A percentile compares a stretch with the other conserved stretches of the same genome.
Conservation (phyloP, 306 rosid genomes). For the Begonia loranthoides region DNA sequence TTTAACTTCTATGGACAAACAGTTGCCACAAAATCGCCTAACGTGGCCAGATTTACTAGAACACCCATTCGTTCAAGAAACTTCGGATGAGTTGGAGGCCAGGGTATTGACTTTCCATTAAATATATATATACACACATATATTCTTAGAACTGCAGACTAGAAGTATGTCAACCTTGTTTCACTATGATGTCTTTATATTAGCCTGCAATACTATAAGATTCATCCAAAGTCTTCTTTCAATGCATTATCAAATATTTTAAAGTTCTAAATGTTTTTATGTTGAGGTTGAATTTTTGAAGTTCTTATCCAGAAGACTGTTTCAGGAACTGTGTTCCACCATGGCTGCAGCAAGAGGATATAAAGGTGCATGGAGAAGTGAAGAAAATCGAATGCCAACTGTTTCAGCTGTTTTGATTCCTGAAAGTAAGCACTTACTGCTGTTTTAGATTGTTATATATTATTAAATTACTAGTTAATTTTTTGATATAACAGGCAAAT, state of each 20-base stretch:
- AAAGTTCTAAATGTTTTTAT: no score
- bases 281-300: no score
- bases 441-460: neutral
- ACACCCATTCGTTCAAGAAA: conserved; percentile 87
- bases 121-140: no score
- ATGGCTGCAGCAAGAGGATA: conserved; percentile 30
- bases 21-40: conserved; percentile 92
- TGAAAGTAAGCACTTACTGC: conserved; percentile 11
- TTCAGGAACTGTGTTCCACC: conserved; percentile 36
- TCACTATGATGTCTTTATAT: no score
- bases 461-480: neutral
- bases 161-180: no score
- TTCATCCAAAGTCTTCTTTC: no score
- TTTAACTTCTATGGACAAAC: conserved; percentile 13
- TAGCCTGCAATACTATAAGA: no score
- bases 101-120: conserved; percentile 33
- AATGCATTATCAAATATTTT: no score
- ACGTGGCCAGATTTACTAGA: conserved; percentile 96
- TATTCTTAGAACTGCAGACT: no score
- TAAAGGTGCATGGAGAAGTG: conserved; percentile 40
- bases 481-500: conserved; percentile 15
- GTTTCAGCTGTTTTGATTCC: conserved; percentile 28
- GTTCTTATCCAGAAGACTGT: no score
- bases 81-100: conserved; percentile 35
- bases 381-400: conserved; percentile 22